Evolutionary conservation across 768 basidiomycete genomes (phyloP).

Genomic region (Mycena albidolilacea): DNA sequence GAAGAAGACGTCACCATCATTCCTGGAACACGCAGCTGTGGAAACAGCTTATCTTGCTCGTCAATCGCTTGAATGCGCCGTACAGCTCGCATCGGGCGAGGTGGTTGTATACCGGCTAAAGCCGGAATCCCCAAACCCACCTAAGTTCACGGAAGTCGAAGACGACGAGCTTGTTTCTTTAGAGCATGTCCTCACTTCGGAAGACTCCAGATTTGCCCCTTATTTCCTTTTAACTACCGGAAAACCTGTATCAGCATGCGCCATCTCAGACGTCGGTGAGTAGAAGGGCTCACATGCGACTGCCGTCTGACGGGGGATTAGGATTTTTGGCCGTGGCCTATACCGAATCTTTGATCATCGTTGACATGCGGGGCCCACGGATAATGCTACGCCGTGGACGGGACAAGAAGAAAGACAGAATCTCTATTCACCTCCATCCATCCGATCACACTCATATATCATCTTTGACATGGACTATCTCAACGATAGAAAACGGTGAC

Average conservation of each 20-base stretch:
- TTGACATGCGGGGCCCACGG: conserved; percentile 84
- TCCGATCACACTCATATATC: conserved; percentile 58
- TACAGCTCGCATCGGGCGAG: conserved; percentile 70
- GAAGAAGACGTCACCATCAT: conserved; percentile 45
- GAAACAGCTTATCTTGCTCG: conserved; percentile 63
- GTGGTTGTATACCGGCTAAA: conserved; percentile 66
- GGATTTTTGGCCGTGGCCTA: conserved; percentile 87
- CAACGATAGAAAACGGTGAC: conserved; percentile 67
- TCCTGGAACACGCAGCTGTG: conserved; percentile 53
- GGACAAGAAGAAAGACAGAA: conserved; percentile 58
- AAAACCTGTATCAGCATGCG: conserved; percentile 64
- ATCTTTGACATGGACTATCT: conserved; percentile 78
- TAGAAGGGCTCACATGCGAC: conserved; percentile 8
- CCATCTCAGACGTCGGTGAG: conserved; percentile 83
- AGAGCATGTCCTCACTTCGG: conserved; percentile 60
- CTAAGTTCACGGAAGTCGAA: conserved; percentile 41
- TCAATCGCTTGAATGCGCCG: conserved; percentile 70
- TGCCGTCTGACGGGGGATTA: conserved; percentile 43
- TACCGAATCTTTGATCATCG: conserved; percentile 66
- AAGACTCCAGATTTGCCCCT: conserved; percentile 67
- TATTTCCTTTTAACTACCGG: conserved; percentile 69
- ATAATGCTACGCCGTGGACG: conserved; percentile 68
- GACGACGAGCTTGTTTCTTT: conserved; percentile 70
- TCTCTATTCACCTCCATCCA: conserved; percentile 50
- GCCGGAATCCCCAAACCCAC: conserved; percentile 38